Percentiles rank a stretch among this genome's conserved stretches.
These are phyloP conservation scores for Fusarium subtropicale DNA, from an alignment of 2,329 filamentous ascomycete species.

Conservation along the genomic window DNA sequence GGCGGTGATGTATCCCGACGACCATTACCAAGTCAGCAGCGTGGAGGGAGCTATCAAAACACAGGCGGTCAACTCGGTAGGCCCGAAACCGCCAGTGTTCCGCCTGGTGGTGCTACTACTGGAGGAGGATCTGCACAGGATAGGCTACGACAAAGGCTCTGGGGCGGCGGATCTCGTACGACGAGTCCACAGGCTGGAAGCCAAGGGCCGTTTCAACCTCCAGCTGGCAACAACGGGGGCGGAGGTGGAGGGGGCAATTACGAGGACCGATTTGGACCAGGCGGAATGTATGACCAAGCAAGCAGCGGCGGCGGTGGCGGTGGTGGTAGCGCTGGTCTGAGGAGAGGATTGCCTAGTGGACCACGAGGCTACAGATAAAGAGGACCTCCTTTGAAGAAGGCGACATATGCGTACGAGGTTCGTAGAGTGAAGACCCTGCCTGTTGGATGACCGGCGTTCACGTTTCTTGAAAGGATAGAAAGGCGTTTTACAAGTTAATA, in stretches of 20 bases:
- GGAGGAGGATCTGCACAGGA: constrained; percentile 76
- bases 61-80: constrained; percentile 35
- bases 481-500: constrained; percentile 41
- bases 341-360: constrained; percentile 59
- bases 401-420: not conserved
- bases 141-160: constrained; percentile 81
- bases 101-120: constrained; percentile 46
- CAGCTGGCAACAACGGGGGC: constrained; percentile 50
- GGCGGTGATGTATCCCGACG: constrained; percentile 53
- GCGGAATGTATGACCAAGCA: constrained; percentile 58
- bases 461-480: constrained; percentile 37
- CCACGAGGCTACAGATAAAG: constrained; percentile 56
- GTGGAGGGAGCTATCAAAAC: constrained; percentile 75
- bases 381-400: not conserved
- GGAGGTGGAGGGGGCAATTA: constrained; percentile 52
- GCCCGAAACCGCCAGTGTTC: constrained; percentile 44
- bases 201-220: constrained; percentile 62
- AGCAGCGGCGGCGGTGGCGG: constrained; percentile 47
- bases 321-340: constrained; percentile 45
- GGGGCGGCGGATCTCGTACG: constrained; percentile 69
- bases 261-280: constrained; percentile 61
- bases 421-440: not conserved
- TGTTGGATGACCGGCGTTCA: constrained; percentile 32
- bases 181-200: constrained; percentile 60
- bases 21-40: constrained; percentile 54